Evolutionary conservation across 78 protist genomes (phyloP), one percentile per base, ranked within the genome.

Genomic region (Dictyostelium purpureum): DNA sequence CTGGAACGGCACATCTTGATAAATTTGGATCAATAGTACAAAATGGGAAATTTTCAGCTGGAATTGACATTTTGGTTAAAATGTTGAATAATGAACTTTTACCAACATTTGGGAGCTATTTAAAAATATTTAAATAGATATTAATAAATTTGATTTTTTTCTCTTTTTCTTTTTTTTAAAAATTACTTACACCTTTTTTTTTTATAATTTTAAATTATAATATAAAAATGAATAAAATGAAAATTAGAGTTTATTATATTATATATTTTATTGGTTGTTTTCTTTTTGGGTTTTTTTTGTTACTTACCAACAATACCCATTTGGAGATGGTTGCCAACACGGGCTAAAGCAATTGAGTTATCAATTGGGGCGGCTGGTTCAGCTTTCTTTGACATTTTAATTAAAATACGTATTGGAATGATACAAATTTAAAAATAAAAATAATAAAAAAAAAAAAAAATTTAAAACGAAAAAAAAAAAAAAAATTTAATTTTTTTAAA

Each of bases 41-140:
- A 97, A 99, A 99, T 24, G 99, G 99, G 77, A 76, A 98, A 90
- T 97, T 98, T 93, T 96, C 98, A 26, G 99, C 98, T 16, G 97
- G 93, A 43, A 96, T 73, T 19, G 87, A 43, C 75, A 38, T 35
- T 56, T 95, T 70, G 61, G 98, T 87, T 33, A 97, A 77, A 16
- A 91, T 79, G 69, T 98, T 97, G 98, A 99, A 99, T 51, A 97
- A 51, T 26, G 99, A 93, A 24, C 96, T 79, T 89, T 99, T 99
- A 16, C 99, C 98, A 26, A 98, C 99, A 63, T 97, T 98, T 85
- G 99, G 98, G 28, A 97, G 24, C 37, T 31, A 59, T 12, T 10
- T 24, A 59, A 28, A 31, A 59, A 11, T 26, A 19, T 12, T n/a
- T 28, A 59, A 59, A 59, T 0, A n/a, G 28, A 11, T 10, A 26